phyloP scores from a whole-genome alignment of 2,329 filamentous ascomycete genomes.

The Diatrype stigma region DNA sequence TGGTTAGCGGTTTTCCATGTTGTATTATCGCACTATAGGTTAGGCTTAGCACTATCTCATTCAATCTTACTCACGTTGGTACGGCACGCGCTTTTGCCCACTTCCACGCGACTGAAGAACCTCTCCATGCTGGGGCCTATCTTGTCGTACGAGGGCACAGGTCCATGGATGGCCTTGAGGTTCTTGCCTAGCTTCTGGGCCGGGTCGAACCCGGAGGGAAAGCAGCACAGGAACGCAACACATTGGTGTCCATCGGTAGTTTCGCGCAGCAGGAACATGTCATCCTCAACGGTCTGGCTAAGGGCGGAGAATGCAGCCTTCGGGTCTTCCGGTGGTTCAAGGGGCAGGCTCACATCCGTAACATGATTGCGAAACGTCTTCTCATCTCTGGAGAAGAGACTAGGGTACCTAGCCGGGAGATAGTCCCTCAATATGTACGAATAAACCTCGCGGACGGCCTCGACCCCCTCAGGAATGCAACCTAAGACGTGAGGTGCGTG shows the following conservation, averaged over 20 bases:
- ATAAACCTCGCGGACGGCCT: constrained; percentile 46
- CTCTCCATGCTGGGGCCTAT: constrained; percentile 53
- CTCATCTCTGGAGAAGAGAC: constrained; percentile 36
- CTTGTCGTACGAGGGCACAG: constrained; percentile 51
- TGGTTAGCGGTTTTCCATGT: neutral
- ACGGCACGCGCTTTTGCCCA: constrained; percentile 46
- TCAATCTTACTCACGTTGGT: constrained; percentile 37
- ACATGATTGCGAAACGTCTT: constrained; percentile 35
- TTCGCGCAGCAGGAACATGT: constrained; percentile 46
- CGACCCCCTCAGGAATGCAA: constrained; percentile 33
- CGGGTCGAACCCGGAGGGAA: constrained; percentile 50
- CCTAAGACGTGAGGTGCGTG: constrained; percentile 40
- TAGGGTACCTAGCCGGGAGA: constrained; percentile 45
- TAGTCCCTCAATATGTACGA: constrained; percentile 41
- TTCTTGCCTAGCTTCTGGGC: constrained; percentile 44
- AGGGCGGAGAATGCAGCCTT: constrained; percentile 35
- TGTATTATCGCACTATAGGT: too few relatives aligned
- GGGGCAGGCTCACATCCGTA: constrained; percentile 23
- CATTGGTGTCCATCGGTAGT: constrained; percentile 37
- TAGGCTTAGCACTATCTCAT: too few relatives aligned
- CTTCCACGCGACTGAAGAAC: constrained; percentile 44
- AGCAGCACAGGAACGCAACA: constrained; percentile 48
- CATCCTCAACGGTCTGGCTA: constrained; percentile 51
- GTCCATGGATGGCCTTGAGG: constrained; percentile 45
- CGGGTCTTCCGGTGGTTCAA: constrained; percentile 11